Evolutionary conservation across 2,329 filamentous ascomycete species (phyloP), one percentile per base, ranked within the genome.

Genomic region (Aspergillus jensenii): DNA sequence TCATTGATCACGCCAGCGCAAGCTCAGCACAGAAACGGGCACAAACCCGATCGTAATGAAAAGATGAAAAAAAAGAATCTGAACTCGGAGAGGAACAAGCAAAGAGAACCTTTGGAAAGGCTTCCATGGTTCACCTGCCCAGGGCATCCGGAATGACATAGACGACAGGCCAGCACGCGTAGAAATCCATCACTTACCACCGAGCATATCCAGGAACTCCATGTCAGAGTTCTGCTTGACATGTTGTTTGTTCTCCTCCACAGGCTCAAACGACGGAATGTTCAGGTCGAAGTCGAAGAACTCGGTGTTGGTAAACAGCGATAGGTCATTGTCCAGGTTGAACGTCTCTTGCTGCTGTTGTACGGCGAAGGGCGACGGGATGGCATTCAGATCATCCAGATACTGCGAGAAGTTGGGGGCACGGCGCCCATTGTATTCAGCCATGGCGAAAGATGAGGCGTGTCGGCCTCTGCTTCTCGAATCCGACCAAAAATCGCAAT

Each of bases 361-460:
- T 43, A 75, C 71, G 27, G 83, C 83, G 60, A 88, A 85, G 60
- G 88, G 80, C 60, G 87, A 80, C 2, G 83, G 83, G 56, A 88
- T 80, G 46, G 83, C 85, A 80, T 96, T 96, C 68, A 97, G 82
- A 66, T 93, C 89, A 69, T 90, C 89, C 65, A 97, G 83, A 79
- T 95, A 96, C 71, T 92, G 89, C 71, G 91, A 92, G 77, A 96
- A 90, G 75, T 96, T 96, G 70, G 90, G 89, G 67, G 85, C 90
- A 71, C 89, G 87, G 62, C 91, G 89, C 71, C 87, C 88, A 76
- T 84, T 87, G 83, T 87, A 92, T 73, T 81, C 84, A 74, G 90
- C 86, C 89, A 92, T 92, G 69, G 55, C 68, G 53, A 23, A 41
- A 66, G 45, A 50, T 14, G 61, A 62, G 63, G 59, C 41, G 52